A percentile compares a stretch with the other conserved stretches of the same genome.
phyloP scores from a whole-genome alignment of 345 rosid genomes.

The Citrus reticulata region DNA sequence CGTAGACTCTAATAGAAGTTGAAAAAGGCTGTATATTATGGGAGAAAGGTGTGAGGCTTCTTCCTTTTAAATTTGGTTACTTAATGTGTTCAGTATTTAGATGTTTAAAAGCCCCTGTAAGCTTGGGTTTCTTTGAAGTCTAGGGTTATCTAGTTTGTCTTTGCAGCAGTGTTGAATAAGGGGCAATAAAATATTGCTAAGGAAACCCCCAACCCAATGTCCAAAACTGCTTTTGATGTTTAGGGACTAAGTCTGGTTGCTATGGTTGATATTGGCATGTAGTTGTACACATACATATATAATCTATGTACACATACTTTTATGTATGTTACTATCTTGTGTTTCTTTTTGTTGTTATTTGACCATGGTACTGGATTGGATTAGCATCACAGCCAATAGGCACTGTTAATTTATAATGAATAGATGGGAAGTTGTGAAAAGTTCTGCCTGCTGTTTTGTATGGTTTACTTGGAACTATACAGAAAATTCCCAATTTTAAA shows the following conservation, averaged over 20 bases:
- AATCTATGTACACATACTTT: not conserved
- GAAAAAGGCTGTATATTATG: not conserved
- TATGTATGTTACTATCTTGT: not conserved
- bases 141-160: slow-evolving; percentile 14
- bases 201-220: not conserved
- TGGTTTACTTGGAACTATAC: not conserved
- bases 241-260: not conserved
- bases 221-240: slow-evolving; percentile 14
- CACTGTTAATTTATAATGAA: not conserved
- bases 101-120: slow-evolving; percentile 16
- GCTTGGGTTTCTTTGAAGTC: slow-evolving; percentile 2
- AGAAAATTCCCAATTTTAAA: not conserved
- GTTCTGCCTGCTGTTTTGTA: not conserved
- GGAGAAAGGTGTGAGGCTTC: slow-evolving; percentile 8
- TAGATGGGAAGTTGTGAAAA: not conserved
- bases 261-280: slow-evolving; percentile 10
- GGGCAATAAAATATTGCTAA: slow-evolving; percentile 9
- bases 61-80: not conserved
- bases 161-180: slow-evolving; percentile 10
- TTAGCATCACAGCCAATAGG: not conserved
- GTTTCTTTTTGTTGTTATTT: not conserved
- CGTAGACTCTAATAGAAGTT: not conserved
- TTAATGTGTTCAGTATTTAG: not conserved
- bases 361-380: not conserved
- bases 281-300: not conserved